Conservation (phyloP, 164 flowering plant genomes). For the Aristolochia fimbriata region DNA sequence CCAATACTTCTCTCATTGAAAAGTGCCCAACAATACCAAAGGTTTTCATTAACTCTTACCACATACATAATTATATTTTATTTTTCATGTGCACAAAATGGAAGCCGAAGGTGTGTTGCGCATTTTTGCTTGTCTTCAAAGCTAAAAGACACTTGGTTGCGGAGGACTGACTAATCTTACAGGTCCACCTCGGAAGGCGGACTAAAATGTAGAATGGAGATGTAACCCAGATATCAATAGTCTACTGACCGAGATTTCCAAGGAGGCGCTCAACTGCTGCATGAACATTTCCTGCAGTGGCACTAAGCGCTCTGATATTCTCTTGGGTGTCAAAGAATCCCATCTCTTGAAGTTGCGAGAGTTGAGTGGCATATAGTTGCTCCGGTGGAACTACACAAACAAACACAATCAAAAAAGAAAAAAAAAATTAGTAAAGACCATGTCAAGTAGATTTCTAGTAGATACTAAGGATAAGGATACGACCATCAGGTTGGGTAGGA, state of each 20-base stretch:
- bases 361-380: slow-evolving; percentile 81
- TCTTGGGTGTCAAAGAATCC: slow-evolving; percentile 92
- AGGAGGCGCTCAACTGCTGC: slow-evolving; percentile 97
- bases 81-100: background rate
- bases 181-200: slow-evolving; percentile 14
- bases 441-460: no score
- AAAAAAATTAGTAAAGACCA: background rate
- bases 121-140: no score
- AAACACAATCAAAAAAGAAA: background rate
- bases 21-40: background rate
- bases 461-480: background rate
- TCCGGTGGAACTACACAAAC: slow-evolving; percentile 70
- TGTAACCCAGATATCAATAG: background rate
- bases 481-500: slow-evolving; percentile 34
- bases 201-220: slow-evolving; percentile 5
- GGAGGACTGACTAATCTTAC: slow-evolving; percentile 18
- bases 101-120: no score
- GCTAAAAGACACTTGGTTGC: no score
- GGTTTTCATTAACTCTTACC: background rate
- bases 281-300: slow-evolving; percentile 86
- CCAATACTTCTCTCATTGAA: no score
- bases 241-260: slow-evolving; percentile 58
- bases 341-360: slow-evolving; percentile 94
- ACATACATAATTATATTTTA: background rate
- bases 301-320: slow-evolving; percentile 77